phyloP scores from a whole-genome alignment of 2,329 filamentous ascomycete genomes.

The Colletotrichum sp. region DNA sequence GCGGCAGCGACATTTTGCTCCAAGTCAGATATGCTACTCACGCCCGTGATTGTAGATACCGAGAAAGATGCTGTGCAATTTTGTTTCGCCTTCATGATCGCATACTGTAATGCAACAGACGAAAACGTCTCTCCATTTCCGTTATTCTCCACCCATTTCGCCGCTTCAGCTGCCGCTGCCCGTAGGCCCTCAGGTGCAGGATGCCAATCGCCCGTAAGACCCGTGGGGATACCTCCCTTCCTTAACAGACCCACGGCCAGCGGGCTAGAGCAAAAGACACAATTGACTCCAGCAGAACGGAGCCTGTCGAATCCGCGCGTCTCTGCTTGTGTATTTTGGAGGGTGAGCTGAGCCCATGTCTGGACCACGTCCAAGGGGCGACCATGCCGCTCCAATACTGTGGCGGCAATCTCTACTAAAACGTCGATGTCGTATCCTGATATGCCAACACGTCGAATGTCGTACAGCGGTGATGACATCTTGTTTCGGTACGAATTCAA shows the following conservation, averaged over 20 bases:
- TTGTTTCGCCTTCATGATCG: background rate
- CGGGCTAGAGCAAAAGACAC: background rate
- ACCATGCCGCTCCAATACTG: background rate
- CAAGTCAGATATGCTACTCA: background rate
- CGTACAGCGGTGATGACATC: background rate
- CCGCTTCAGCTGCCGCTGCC: background rate
- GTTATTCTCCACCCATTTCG: background rate
- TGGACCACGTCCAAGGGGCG: background rate
- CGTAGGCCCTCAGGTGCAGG: background rate
- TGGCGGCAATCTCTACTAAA: background rate
- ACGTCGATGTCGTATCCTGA: background rate
- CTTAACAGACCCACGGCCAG: background rate
- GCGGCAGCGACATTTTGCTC: background rate
- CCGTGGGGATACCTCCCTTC: background rate
- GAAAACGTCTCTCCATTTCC: background rate
- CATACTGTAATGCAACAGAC: background rate
- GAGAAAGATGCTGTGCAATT: background rate
- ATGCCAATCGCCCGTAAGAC: background rate
- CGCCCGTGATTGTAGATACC: background rate
- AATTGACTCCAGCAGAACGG: background rate
- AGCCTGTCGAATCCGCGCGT: background rate
- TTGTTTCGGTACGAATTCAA: background rate
- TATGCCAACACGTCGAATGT: background rate
- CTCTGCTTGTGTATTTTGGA: background rate
- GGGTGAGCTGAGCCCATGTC: background rate